phyloP scores from a whole-genome alignment of 805 yeast species.

The Saccharomycopsis selenospora region DNA sequence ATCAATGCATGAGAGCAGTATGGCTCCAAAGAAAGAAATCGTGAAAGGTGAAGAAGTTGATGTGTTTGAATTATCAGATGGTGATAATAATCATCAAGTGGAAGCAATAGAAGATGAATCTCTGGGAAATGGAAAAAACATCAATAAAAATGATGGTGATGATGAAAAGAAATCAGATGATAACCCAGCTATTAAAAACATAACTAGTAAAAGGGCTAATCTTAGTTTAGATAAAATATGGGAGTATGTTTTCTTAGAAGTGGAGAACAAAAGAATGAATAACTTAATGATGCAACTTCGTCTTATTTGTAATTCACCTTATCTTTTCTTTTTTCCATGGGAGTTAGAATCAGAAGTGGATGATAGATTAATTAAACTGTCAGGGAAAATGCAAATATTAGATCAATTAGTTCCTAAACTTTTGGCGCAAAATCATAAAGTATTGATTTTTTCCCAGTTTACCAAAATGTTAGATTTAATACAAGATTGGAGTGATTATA shows the following conservation, averaged over 20 bases:
- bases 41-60: constrained; percentile 24
- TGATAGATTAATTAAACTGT: constrained; percentile 40
- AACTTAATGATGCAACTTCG: constrained; percentile 80
- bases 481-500: constrained; percentile 60
- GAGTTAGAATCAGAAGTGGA: constrained; percentile 37
- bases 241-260: constrained; percentile 33
- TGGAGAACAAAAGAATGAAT: constrained; percentile 47
- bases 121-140: neutral
- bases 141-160: constrained; percentile 2
- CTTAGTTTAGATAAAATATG: constrained; percentile 24
- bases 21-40: neutral
- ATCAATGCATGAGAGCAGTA: neutral
- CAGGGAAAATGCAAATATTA: constrained; percentile 51
- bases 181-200: neutral
- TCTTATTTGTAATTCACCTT: constrained; percentile 80
- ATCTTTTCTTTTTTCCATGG: constrained; percentile 76
- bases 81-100: neutral
- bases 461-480: constrained; percentile 74
- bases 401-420: constrained; percentile 56
- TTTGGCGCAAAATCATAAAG: constrained; percentile 53
- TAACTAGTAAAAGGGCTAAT: constrained; percentile 14
- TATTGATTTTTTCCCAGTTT: constrained; percentile 83
- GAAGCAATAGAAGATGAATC: neutral
- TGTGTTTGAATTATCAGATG: constrained; percentile 1
- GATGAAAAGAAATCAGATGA: constrained; percentile 19